Evolutionary conservation across 2,329 filamentous ascomycete genomes (phyloP), one percentile per base, ranked within the genome.

Genomic region (Aspergillus spinulosporus): DNA sequence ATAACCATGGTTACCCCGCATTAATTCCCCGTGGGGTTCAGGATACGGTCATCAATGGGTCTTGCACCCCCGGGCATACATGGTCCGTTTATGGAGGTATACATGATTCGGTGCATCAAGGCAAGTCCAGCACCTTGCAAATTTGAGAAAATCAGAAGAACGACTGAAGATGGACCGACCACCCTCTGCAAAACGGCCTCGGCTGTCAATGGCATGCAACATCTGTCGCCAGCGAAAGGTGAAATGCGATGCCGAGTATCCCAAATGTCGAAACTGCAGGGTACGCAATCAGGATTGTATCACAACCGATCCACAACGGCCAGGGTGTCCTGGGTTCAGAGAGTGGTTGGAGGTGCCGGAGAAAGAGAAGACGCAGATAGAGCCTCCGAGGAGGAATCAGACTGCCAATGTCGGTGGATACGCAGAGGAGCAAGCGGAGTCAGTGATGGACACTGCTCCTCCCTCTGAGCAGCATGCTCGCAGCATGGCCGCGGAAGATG

Each of bases 211-310:
- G 61, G 65, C 66, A 21, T 68, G 66, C 49, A 68, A 68, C 29
- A 62, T 55, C n/a, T 68, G 66, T 52, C 65, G 65, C 3, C 56
- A 60, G 45, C 62, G 65, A 42, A 68, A 68, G 43, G 61, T 68
- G 21, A 67, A 67, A 45, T 68, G 66, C 42, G 66, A 68, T 36
- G 62, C 64, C 0, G 61, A 68, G 15, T 64, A 67, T 34, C 66
- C 66, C 5, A 64, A 60, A 40, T 68, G 66, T 53, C 65, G 64
- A 4, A 68, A 68, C 39, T 68, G 66, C 57, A 63, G 59, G 26
- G 39, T 60, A 8, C 60, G 66, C 2, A 61, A 63, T n/a, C 58
- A 65, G 37, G 40, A 47, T 2, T 68, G 66, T 40, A 51, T 63
- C 21, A 68, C 66, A 1, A 63, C 59, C 4, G 63, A 68, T 58